Conservation (phyloP, 2,329 filamentous ascomycete species). For the Aspergillus sp. region DNA sequence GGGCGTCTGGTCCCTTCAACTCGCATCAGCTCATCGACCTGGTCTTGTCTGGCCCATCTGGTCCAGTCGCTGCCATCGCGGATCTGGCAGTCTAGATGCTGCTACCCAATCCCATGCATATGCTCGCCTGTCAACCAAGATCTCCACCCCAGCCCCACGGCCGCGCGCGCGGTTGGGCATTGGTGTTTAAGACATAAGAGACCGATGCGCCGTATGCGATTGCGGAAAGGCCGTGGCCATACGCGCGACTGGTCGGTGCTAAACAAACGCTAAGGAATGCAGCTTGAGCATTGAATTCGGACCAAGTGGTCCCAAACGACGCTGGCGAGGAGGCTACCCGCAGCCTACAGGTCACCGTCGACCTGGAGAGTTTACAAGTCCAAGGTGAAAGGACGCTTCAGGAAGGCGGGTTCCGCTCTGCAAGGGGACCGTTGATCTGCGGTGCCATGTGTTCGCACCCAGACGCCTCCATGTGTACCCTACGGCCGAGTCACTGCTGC, state of each 20-base stretch:
- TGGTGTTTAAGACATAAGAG: background rate
- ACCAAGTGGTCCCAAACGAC: constrained; percentile 1
- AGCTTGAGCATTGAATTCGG: constrained; percentile 1
- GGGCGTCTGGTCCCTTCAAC: background rate
- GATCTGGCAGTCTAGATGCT: background rate
- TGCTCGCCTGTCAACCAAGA: background rate
- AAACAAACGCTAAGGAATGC: background rate
- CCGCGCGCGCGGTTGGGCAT: background rate
- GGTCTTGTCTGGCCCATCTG: background rate
- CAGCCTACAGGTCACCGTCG: background rate
- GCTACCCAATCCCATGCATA: background rate
- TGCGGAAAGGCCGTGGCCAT: background rate
- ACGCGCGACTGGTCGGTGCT: background rate
- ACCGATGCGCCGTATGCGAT: background rate
- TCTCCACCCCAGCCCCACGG: background rate
- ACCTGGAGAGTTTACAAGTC: background rate
- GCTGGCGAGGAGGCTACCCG: background rate
- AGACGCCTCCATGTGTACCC: background rate
- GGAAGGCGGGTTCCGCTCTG: background rate
- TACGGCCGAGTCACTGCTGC: background rate
- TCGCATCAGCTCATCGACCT: background rate
- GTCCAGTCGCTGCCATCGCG: background rate
- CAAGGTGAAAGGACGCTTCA: background rate
- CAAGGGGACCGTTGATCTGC: constrained; percentile 2
- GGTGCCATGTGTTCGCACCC: constrained; percentile 7